A percentile compares a stretch with the other conserved stretches of the same genome.
These are phyloP conservation scores for Bretschneidera sinensis DNA, from an alignment of 345 rosid genomes.

Conservation along the genomic window DNA sequence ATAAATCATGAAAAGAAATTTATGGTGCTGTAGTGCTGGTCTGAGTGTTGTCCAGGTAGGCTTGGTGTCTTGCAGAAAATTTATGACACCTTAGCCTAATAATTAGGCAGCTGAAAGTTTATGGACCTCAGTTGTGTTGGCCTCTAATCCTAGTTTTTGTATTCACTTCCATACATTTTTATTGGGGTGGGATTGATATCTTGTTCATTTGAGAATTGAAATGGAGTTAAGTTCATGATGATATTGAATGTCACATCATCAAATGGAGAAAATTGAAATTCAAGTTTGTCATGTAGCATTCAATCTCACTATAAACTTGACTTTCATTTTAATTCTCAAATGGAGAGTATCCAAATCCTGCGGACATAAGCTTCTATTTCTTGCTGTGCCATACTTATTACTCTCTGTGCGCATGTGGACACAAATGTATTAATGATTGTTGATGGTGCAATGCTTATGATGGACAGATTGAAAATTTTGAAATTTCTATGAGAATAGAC, in stretches of 20 bases:
- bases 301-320: too few species aligned
- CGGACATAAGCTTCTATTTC: too few species aligned
- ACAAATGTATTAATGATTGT: not conserved
- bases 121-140: not conserved
- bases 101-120: not conserved
- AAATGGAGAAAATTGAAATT: too few species aligned
- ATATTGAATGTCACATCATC: too few species aligned
- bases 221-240: too few species aligned
- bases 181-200: too few species aligned
- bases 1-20: too few species aligned
- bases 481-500: not conserved
- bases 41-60: not conserved
- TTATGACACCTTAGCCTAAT: not conserved
- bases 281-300: too few species aligned
- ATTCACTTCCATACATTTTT: not conserved
- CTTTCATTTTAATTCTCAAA: too few species aligned
- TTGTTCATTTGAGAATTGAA: too few species aligned
- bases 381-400: too few species aligned
- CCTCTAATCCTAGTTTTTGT: not conserved
- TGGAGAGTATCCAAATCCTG: too few species aligned
- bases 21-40: not conserved
- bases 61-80: not conserved
- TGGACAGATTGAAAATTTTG: not conserved
- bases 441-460: not conserved
- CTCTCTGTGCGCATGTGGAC: not conserved